These are phyloP conservation scores for Hymenoscyphus linearis DNA, from an alignment of 2,329 filamentous ascomycete species.

Conservation along the genomic window DNA sequence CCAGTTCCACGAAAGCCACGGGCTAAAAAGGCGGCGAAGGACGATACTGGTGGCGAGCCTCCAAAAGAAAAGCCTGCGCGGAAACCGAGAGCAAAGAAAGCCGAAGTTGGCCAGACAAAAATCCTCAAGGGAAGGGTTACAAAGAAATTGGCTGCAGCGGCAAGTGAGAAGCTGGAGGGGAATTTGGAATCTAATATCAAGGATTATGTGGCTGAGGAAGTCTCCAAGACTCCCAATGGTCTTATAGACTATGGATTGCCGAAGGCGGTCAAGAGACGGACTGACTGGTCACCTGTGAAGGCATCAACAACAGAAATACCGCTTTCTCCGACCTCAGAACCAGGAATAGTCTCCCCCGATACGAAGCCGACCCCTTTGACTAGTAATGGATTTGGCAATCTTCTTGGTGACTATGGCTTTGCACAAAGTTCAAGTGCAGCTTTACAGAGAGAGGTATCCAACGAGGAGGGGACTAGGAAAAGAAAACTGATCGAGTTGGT, in stretches of 20 bases:
- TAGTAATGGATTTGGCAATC: slow-evolving; percentile 31
- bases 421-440: slow-evolving; percentile 15
- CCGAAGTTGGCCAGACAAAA: slow-evolving; percentile 29
- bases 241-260: slow-evolving; percentile 20
- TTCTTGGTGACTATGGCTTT: slow-evolving; percentile 39
- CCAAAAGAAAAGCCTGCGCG: slow-evolving; percentile 19
- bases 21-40: slow-evolving; percentile 20
- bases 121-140: slow-evolving; percentile 32
- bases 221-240: not conserved
- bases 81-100: slow-evolving; percentile 29
- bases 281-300: slow-evolving; percentile 64
- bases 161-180: slow-evolving; percentile 16
- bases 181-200: not conserved
- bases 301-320: slow-evolving; percentile 15
- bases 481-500: slow-evolving; percentile 52
- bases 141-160: slow-evolving; percentile 23
- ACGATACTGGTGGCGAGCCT: slow-evolving; percentile 1
- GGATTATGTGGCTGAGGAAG: not conserved
- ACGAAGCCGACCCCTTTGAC: slow-evolving; percentile 12
- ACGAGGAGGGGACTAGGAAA: slow-evolving; percentile 39
- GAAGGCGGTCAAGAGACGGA: slow-evolving; percentile 48
- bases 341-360: slow-evolving; percentile 1
- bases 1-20: slow-evolving; percentile 14
- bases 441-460: slow-evolving; percentile 10
- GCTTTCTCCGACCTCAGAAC: slow-evolving; percentile 22